Evolutionary conservation across 2,329 filamentous ascomycete species (phyloP), one percentile per base, ranked within the genome.

Genomic region (Drechslera avenae): DNA sequence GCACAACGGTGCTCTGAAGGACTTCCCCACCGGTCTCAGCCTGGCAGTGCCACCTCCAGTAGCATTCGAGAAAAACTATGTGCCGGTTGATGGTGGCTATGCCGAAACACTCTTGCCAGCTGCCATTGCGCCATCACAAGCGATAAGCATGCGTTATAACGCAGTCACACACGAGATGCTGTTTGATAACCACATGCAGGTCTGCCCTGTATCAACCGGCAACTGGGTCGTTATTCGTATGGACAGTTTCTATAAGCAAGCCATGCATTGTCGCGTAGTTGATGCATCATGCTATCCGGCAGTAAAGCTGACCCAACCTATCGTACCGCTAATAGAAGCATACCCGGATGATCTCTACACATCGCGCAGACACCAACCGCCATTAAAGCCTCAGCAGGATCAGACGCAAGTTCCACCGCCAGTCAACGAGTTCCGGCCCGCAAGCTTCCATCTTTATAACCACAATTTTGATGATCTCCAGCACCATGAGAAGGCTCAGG

Each of bases 1-100:
- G 5, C 61, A 59, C 4, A 50, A 49, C 3, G 62, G 61, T 3
- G 73, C 71, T 28, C 70, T 87, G 19, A 75, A 74, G 30, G 78
- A 83, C 45, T 83, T 86, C 42, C 85, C 85, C 0, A 75, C 72
- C 31, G 84, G 84, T 2, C 77, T 87, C 44, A 78, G 78, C 16
- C 64, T 86, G 34, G 77, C 73, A 40, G 79, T 85, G 4, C 83
- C 83, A 9, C 61, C 71, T 3, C 48, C 50, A 13, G 30, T 23
- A 3, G 56, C 60, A 1, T 66, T 60, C n/a, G 51, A 59, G 12
- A 49, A 39, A 8, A 62, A 59, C 12, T 63, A 66, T 21, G 4
- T 36, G 2, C 34, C 34, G 16, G n/a, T 31, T 5, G 36, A 53
- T 2, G 26, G 9, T 12, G 9, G 4, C 26, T 32, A 21, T 26